Base-by-base conservation (phyloP, 2,329 filamentous ascomycete genomes). In the Dothiorella sarmentorum region DNA sequence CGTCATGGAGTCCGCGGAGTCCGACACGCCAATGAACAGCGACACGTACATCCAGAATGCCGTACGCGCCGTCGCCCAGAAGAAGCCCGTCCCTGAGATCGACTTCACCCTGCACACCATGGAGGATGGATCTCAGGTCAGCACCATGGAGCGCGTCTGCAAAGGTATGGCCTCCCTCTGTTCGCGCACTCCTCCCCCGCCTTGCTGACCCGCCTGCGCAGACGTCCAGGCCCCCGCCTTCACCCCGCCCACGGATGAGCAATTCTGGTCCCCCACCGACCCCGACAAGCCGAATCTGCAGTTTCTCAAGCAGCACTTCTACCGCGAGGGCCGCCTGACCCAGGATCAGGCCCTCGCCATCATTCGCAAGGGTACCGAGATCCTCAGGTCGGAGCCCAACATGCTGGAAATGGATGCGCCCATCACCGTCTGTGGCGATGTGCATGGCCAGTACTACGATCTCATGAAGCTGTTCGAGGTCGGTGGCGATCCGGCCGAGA, bases 401-500 rank as follows among this genome's bases (percentile, higher is more conserved):
- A 81, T 99, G 64, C 82, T 99, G 66, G 94, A 99, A 81, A 99
- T 99, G 94, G 94, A 99, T 75, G 94, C 94, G 38, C 94, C 94
- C 62, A 99, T 99, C 71, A 99, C 94, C 9, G 94, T 99, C 52
- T 99, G 94, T 70, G 94, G 94, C 72, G 94, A 99, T 71, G 92
- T 99, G 57, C 94, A 99, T 76, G 94, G 94, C 66, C 94, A 99
- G 78, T 99, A 97, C 79, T 99, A 96, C 75, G 94, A 99, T 75
- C 78, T 99, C 71, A 99, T 99, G 94, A 99, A 99, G 81, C 83
- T 99, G 31, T 99, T 99, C 70, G 94, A 99, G 76, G 94, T 99
- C 53, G 94, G 94, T 65, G 94, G 94, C 64, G 94, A 99, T 74
- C 94, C 94, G 38, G 85, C 93, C 56, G 94, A 99, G 78, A 99